These are phyloP conservation scores for Pseudozyma sp. DNA, from an alignment of 1,284 basidiomycete genomes.

Conservation along the genomic window DNA sequence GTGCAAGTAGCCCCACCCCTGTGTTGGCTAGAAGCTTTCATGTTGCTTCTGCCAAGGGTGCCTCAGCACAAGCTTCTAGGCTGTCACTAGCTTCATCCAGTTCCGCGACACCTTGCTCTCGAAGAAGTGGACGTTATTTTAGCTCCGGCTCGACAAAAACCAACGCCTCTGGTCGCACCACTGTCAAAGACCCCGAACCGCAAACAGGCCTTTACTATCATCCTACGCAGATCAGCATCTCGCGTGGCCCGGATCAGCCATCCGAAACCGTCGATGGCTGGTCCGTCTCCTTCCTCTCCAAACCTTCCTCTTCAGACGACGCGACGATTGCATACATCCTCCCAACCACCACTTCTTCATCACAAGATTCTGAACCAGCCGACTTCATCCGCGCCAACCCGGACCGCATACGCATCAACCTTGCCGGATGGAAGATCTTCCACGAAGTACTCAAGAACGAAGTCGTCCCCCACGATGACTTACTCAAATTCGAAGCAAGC, in stretches of 20 bases:
- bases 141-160: background rate
- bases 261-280: slow-evolving; percentile 32
- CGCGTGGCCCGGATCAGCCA: slow-evolving; percentile 14
- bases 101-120: background rate
- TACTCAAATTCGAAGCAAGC: slow-evolving; percentile 59
- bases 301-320: slow-evolving; percentile 21
- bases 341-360: slow-evolving; percentile 23
- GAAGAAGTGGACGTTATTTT: background rate
- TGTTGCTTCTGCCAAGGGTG: background rate
- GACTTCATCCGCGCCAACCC: slow-evolving; percentile 50
- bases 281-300: slow-evolving; percentile 50
- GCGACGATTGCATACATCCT: slow-evolving; percentile 45
- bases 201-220: slow-evolving; percentile 60
- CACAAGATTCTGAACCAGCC: slow-evolving; percentile 30
- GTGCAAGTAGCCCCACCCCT: background rate
- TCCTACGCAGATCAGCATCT: slow-evolving; percentile 38
- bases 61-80: background rate
- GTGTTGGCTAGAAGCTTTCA: background rate
- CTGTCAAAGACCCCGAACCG: slow-evolving; percentile 41
- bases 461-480: slow-evolving; percentile 54
- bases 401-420: slow-evolving; percentile 54
- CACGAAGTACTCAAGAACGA: slow-evolving; percentile 58
- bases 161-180: slow-evolving; percentile 20
- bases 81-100: background rate
- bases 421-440: slow-evolving; percentile 54